Base-by-base conservation (phyloP, 1,284 basidiomycete species). In the Puccinia polysora region DNA sequence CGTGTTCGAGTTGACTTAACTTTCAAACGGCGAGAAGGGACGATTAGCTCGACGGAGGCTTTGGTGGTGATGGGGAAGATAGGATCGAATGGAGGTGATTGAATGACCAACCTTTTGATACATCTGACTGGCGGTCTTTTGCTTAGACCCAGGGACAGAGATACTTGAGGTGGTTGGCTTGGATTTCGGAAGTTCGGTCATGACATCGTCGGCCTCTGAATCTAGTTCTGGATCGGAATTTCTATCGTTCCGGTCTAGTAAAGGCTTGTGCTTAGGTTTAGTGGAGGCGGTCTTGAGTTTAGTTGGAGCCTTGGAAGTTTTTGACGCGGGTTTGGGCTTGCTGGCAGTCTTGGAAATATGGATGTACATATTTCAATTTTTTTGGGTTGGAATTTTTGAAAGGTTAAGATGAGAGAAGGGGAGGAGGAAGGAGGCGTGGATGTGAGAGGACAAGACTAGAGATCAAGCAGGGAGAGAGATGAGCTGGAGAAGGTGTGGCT, bases 1-100 rank as follows among this genome's bases (percentile, higher is more conserved):
- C 91, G 77, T 98, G 96, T 79, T 99, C 93, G 20, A 97, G 83
- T 87, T 96, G 95, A 0, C 92, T 88, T 73, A 98, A 85, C 94
- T 97, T 75, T 72, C n/a, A n/a, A n/a, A n/a, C n/a, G n/a, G n/a
- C n/a, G n/a, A n/a, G n/a, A n/a, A n/a, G 8, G 34, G 18, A 50
- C 20, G 30, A 43, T 14, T 2, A 45, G 2, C 8, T 20, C 20
- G 6, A 53, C 23, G 14, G 5, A 10, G 25, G 20, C 15, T 20
- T 23, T 23, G 34, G 10, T 28, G 8, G 30, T 28, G 32, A 59
- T 5, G 7, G 20, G 43, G 38, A 3, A 14, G 12, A 18, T 20
- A n/a, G 8, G 4, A 38, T 28, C 18, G 28, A 36, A 7, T 1
- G 36, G 5, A 36, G 18, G 49, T 38, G 50, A 59, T 56, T 56